Evolutionary conservation across 2,329 filamentous ascomycete genomes (phyloP).

Genomic region (Scolecobasidium constrictum): DNA sequence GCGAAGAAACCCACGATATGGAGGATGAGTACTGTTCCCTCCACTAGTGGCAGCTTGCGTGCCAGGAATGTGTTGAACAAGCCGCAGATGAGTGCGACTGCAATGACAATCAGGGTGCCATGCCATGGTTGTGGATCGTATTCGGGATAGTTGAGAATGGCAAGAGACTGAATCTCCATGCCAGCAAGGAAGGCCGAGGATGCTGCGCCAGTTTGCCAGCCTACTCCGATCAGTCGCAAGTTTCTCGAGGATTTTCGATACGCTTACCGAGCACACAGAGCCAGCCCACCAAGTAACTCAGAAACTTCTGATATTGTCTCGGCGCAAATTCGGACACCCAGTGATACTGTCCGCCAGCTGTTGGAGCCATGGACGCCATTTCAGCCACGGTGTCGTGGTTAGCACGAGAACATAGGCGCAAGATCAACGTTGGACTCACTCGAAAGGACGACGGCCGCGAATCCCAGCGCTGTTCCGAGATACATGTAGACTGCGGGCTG

Average conservation of each 20-base stretch:
- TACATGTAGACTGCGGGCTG: conserved; percentile 11
- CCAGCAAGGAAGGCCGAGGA: conserved; percentile 13
- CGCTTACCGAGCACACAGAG: conserved; percentile 10
- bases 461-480: conserved; percentile 6
- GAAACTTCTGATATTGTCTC: conserved; percentile 9
- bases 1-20: conserved; percentile 44
- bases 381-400: conserved; percentile 10
- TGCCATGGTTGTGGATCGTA: conserved; percentile 36
- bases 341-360: conserved; percentile 25
- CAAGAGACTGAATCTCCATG: conserved; percentile 23
- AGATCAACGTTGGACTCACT: neutral
- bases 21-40: conserved; percentile 37
- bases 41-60: conserved; percentile 34
- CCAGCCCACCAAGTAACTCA: conserved; percentile 14
- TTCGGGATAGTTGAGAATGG: conserved; percentile 24
- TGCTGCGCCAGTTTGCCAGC: conserved; percentile 12
- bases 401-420: neutral
- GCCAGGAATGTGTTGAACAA: conserved; percentile 34
- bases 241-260: no score
- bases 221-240: no score
- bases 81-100: conserved; percentile 26
- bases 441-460: conserved; percentile 9
- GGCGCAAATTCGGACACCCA: conserved; percentile 17
- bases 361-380: conserved; percentile 13
- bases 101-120: conserved; percentile 37